These are phyloP conservation scores for Rhodosorus marinus DNA, from an alignment of 23 red algal genomes.

Conservation along the genomic window DNA sequence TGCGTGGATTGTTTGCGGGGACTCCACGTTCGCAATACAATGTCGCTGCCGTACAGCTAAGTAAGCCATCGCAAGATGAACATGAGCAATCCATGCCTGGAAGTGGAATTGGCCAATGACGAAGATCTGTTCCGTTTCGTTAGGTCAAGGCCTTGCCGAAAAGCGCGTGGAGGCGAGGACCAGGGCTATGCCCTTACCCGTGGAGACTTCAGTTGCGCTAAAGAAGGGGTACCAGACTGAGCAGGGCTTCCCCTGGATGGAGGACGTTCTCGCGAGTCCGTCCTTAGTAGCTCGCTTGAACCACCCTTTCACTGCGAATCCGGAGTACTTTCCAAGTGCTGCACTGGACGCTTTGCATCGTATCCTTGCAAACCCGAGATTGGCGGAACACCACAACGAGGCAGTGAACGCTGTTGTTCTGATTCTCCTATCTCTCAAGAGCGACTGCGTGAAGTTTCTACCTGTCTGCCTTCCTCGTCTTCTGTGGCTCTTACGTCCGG, in stretches of 20 bases:
- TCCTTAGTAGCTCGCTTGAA: slow-evolving; percentile 56
- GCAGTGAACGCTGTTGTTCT: slow-evolving; percentile 49
- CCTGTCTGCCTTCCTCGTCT: slow-evolving; percentile 70
- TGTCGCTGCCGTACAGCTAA: too few relatives aligned
- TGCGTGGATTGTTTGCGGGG: too few relatives aligned
- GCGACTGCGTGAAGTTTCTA: slow-evolving; percentile 60
- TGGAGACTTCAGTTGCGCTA: too few relatives aligned
- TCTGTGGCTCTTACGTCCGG: slow-evolving; percentile 54
- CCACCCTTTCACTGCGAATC: slow-evolving; percentile 83
- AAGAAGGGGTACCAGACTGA: slow-evolving; percentile 1
- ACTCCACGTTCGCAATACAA: too few relatives aligned
- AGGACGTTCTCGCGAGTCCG: too few relatives aligned
- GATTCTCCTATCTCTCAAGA: slow-evolving; percentile 40
- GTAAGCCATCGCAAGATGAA: too few relatives aligned
- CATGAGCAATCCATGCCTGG: too few relatives aligned
- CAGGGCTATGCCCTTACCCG: too few relatives aligned
- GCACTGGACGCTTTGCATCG: slow-evolving; percentile 68
- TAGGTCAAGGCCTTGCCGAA: too few relatives aligned
- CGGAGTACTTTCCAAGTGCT: slow-evolving; percentile 81
- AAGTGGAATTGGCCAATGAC: too few relatives aligned
- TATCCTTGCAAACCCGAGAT: slow-evolving; percentile 41
- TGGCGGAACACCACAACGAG: slow-evolving; percentile 41
- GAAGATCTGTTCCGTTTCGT: too few relatives aligned
- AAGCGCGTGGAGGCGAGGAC: too few relatives aligned
- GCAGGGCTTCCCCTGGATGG: slow-evolving; percentile 21